phyloP scores from a whole-genome alignment of 805 yeast species.

The Starmerella gropengiesseri region DNA sequence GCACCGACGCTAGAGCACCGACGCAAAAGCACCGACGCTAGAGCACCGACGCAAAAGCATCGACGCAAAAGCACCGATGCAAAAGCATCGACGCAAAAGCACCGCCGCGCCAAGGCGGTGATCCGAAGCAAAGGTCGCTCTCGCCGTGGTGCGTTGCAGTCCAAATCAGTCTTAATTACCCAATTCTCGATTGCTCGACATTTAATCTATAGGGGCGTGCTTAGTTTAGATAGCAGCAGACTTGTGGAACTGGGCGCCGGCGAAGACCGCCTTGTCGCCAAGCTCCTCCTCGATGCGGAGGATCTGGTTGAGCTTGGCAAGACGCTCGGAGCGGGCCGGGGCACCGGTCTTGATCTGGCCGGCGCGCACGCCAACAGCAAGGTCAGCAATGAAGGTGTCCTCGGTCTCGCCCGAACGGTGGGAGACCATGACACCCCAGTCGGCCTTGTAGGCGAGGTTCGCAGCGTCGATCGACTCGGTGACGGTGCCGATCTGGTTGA shows the following conservation, averaged over 20 bases:
- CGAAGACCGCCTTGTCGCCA: conserved; percentile 94
- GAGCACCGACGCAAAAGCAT: no score
- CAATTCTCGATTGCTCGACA: no score
- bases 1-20: no score
- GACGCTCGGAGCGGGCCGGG: conserved; percentile 99
- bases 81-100: no score
- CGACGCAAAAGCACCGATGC: no score
- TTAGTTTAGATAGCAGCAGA: conserved; percentile 29
- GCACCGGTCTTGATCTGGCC: conserved; percentile 99
- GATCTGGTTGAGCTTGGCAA: conserved; percentile 97
- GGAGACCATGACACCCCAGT: conserved; percentile 99
- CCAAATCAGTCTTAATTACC: no score
- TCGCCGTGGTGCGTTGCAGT: no score
- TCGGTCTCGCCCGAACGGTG: conserved; percentile 99
- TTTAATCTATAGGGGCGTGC: no score
- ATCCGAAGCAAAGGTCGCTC: no score
- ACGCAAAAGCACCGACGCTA: no score
- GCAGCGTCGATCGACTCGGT: conserved; percentile 97
- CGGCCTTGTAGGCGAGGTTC: conserved; percentile 83
- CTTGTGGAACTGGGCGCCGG: conserved; percentile 81
- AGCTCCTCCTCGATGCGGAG: conserved; percentile 97
- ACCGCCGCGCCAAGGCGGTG: no score
- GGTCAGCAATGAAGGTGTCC: conserved; percentile 96
- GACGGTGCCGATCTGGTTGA: conserved; percentile 96
- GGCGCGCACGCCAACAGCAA: conserved; percentile 92